These are phyloP conservation scores for Epichloe gansuensis DNA, from an alignment of 2,329 filamentous ascomycete genomes.

Conservation along the genomic window DNA sequence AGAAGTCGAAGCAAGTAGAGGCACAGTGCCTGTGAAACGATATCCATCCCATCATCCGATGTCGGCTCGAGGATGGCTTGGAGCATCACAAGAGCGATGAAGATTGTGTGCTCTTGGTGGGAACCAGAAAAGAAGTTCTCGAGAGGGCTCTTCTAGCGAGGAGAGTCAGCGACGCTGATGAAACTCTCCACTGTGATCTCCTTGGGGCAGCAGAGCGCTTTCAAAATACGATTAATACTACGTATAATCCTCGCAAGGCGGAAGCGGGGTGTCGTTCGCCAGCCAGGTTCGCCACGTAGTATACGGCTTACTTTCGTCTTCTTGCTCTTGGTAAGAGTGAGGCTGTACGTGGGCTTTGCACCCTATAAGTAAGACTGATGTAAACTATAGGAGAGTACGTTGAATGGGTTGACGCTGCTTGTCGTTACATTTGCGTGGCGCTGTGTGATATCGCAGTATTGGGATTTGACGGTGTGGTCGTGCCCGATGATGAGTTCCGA, in stretches of 20 bases:
- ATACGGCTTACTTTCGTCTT: no score
- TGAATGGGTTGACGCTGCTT: background rate
- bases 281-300: no score
- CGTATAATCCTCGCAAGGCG: no score
- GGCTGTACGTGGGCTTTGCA: background rate
- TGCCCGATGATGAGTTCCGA: background rate
- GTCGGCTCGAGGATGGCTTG: background rate
- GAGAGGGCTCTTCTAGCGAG: background rate
- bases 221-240: background rate
- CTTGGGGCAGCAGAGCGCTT: background rate
- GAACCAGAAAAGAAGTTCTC: background rate
- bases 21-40: background rate
- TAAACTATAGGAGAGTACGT: background rate
- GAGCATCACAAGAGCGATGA: background rate
- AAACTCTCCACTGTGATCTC: background rate
- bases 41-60: background rate
- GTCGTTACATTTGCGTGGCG: background rate
- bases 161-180: background rate
- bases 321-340: background rate
- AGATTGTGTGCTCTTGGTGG: background rate
- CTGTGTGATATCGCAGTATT: background rate
- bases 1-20: background rate
- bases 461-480: background rate
- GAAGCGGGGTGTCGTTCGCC: no score
- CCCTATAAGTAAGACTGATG: no score